Percentiles rank a stretch among this genome's conserved stretches.
phyloP scores from a whole-genome alignment of 208 protist species.

The Leishmania mexicana region DNA sequence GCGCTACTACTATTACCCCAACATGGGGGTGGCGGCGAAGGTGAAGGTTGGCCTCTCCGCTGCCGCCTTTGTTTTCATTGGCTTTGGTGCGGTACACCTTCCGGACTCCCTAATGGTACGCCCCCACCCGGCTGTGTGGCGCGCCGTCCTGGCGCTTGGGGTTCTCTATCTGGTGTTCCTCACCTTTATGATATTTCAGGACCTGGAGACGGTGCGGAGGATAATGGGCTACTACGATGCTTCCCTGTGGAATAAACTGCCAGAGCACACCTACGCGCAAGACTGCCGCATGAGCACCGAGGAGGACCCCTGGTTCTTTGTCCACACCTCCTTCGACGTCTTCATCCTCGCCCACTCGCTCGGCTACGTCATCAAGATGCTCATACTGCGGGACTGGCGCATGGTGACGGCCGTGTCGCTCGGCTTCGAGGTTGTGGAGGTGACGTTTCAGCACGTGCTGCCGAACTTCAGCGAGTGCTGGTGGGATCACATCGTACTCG shows the following conservation, averaged over 20 bases:
- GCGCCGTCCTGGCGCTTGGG: slow-evolving; percentile 86
- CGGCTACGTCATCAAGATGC: slow-evolving; percentile 94
- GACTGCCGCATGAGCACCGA: slow-evolving; percentile 93
- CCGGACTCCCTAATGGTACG: slow-evolving; percentile 92
- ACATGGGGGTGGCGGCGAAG: slow-evolving; percentile 43
- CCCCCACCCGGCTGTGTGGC: slow-evolving; percentile 97
- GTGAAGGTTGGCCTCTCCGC: slow-evolving; percentile 77
- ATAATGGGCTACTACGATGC: slow-evolving; percentile 88
- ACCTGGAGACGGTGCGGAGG: slow-evolving; percentile 50
- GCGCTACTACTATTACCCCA: slow-evolving; percentile 66
- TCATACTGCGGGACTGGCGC: slow-evolving; percentile 94
- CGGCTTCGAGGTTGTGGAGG: slow-evolving; percentile 96
- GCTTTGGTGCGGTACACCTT: slow-evolving; percentile 92
- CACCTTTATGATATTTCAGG: slow-evolving; percentile 94
- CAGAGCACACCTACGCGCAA: slow-evolving; percentile 92
- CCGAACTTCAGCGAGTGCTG: slow-evolving; percentile 98
- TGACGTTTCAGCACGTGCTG: slow-evolving; percentile 94
- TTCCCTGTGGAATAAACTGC: slow-evolving; percentile 57
- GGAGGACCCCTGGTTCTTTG: slow-evolving; percentile 78
- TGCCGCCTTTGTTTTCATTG: slow-evolving; percentile 77
- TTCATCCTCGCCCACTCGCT: slow-evolving; percentile 96
- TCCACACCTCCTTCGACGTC: slow-evolving; percentile 88
- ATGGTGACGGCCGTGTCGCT: slow-evolving; percentile 87
- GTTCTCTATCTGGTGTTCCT: slow-evolving; percentile 93
- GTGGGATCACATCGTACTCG: slow-evolving; percentile 97